Conservation (phyloP, 2,329 filamentous ascomycete species). For the Coniella lustricola region DNA sequence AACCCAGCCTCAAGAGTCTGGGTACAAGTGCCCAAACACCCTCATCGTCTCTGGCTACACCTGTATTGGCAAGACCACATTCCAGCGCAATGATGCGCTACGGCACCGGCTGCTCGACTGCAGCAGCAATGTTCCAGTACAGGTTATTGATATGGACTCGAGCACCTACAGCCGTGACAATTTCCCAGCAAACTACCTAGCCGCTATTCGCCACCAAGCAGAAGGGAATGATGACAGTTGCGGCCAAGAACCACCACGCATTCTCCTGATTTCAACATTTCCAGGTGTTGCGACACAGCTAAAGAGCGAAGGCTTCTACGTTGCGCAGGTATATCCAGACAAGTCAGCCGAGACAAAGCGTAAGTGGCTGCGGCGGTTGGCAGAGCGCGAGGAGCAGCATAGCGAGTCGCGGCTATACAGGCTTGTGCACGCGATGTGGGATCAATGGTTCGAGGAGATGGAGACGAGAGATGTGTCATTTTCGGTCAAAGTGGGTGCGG, state of each 20-base stretch:
- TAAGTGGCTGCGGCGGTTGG: constrained; percentile 10
- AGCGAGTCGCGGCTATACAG: constrained; percentile 9
- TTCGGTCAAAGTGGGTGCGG: neutral
- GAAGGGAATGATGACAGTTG: neutral
- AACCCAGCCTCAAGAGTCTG: too few species aligned
- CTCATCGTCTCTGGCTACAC: constrained; percentile 10
- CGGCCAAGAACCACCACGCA: neutral
- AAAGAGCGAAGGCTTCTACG: constrained; percentile 7
- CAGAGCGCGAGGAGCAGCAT: constrained; percentile 3
- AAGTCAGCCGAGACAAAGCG: neutral
- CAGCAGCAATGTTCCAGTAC: neutral
- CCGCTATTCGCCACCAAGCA: constrained; percentile 4
- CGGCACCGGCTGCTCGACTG: neutral
- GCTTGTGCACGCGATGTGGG: constrained; percentile 5
- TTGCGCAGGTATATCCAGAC: constrained; percentile 9
- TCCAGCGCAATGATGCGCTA: neutral
- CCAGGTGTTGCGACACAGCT: constrained; percentile 2
- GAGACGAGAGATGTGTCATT: neutral
- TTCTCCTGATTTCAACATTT: constrained; percentile 8
- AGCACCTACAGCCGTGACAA: constrained; percentile 5
- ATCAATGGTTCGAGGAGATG: constrained; percentile 5
- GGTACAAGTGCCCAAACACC: neutral
- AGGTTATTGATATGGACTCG: constrained; percentile 10
- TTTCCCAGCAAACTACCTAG: constrained; percentile 10
- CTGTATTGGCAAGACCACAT: constrained; percentile 10